Percentiles rank a stretch among this genome's conserved stretches.
Conservation (phyloP, 495 filamentous ascomycete genomes). For the Hyaloscypha bicolor region DNA sequence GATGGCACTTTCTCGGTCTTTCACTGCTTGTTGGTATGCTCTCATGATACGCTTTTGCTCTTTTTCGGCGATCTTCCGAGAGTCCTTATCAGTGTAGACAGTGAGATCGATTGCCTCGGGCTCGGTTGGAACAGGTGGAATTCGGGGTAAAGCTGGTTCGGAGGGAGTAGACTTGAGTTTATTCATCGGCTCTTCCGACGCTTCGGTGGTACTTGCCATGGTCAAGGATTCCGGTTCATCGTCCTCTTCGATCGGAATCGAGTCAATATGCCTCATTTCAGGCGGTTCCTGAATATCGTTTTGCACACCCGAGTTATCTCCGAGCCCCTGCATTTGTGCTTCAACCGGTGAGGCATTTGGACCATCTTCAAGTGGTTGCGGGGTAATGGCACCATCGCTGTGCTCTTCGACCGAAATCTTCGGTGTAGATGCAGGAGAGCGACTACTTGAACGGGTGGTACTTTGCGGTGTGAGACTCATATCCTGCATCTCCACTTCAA, state of each 20-base stretch:
- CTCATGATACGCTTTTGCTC: conserved; percentile 60
- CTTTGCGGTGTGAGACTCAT: conserved; percentile 22
- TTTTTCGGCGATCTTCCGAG: conserved; percentile 66
- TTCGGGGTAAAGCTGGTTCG: conserved; percentile 39
- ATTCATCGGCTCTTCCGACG: neutral
- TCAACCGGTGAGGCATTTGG: conserved; percentile 18
- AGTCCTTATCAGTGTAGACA: conserved; percentile 57
- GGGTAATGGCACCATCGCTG: conserved; percentile 32
- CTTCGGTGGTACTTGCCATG: neutral
- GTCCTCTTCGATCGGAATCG: conserved; percentile 37
- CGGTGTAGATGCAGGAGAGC: conserved; percentile 13
- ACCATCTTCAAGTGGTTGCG: conserved; percentile 22
- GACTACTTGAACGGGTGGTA: conserved; percentile 13
- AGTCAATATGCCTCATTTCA: conserved; percentile 37
- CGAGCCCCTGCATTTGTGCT: conserved; percentile 25
- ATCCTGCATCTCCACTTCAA: conserved; percentile 28
- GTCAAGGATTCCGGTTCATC: conserved; percentile 6
- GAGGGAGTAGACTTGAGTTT: conserved; percentile 23
- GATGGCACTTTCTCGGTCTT: conserved; percentile 63
- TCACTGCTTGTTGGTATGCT: conserved; percentile 60
- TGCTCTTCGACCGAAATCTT: conserved; percentile 48
- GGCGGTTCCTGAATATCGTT: conserved; percentile 24
- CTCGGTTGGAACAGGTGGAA: conserved; percentile 45
- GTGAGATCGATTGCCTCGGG: conserved; percentile 50
- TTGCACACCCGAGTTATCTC: conserved; percentile 28